phyloP scores from a whole-genome alignment of 352 stramenopile species.

The Phytopythium chamaehyphon region DNA sequence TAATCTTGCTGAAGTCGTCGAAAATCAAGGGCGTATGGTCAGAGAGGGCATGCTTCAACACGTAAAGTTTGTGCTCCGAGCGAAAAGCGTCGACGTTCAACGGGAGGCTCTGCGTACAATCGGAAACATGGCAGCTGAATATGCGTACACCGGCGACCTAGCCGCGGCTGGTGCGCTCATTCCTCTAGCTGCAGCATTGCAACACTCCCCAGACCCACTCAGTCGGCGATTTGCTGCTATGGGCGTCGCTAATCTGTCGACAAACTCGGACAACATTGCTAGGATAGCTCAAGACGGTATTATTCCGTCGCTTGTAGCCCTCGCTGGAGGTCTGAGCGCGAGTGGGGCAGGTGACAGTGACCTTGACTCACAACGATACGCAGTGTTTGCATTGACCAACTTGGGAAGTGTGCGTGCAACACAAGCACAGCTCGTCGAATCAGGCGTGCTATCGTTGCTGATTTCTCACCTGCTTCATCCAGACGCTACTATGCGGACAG shows the following conservation, averaged over 20 bases:
- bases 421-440: constrained; percentile 80
- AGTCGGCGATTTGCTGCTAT: constrained; percentile 94
- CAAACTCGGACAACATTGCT: constrained; percentile 86
- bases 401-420: constrained; percentile 83
- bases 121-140: constrained; percentile 95
- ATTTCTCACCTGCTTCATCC: constrained; percentile 63
- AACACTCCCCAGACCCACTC: constrained; percentile 84
- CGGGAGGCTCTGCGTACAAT: constrained; percentile 92
- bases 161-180: constrained; percentile 87
- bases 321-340: constrained; percentile 56
- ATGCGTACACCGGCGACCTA: constrained; percentile 91
- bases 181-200: constrained; percentile 87
- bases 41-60: constrained; percentile 94
- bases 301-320: constrained; percentile 81
- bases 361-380: constrained; percentile 91
- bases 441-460: constrained; percentile 70
- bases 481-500: constrained; percentile 86
- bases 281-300: constrained; percentile 91
- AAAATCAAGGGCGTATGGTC: constrained; percentile 95
- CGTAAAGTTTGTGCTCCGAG: constrained; percentile 93
- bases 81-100: constrained; percentile 91
- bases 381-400: constrained; percentile 92
- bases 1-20: constrained; percentile 91
- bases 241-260: constrained; percentile 94
- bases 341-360: constrained; percentile 30